These are phyloP conservation scores for Vararia minispora DNA, from an alignment of 768 basidiomycete species.

Conservation along the genomic window DNA sequence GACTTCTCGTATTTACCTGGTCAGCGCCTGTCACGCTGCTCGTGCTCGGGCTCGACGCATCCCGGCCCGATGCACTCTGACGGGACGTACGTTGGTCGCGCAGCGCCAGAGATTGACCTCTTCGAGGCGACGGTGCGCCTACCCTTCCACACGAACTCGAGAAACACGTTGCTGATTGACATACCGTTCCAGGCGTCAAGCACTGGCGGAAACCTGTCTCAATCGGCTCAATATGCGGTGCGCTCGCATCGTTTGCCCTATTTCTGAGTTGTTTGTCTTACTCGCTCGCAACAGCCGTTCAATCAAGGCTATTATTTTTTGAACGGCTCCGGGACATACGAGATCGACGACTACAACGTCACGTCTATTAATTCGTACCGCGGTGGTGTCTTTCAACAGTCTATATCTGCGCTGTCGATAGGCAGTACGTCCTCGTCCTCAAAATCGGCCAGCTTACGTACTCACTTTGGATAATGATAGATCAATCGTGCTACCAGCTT, in stretches of 20 bases:
- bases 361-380: slow-evolving; percentile 53
- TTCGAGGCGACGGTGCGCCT: slow-evolving; percentile 39
- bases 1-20: slow-evolving; percentile 79
- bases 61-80: slow-evolving; percentile 41
- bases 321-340: slow-evolving; percentile 44
- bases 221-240: slow-evolving; percentile 4
- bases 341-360: slow-evolving; percentile 40
- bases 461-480: too few relatives aligned
- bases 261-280: slow-evolving; percentile 9
- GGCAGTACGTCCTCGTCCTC: slow-evolving; percentile 46
- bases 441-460: too few relatives aligned
- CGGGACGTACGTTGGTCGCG: slow-evolving; percentile 48
- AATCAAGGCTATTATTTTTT: slow-evolving; percentile 43
- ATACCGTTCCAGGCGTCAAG: slow-evolving; percentile 48
- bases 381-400: slow-evolving; percentile 76
- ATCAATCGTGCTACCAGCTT: slow-evolving; percentile 70
- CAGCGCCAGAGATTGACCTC: slow-evolving; percentile 64
- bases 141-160: neutral
- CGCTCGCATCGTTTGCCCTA: slow-evolving; percentile 1
- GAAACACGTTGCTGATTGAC: slow-evolving; percentile 11
- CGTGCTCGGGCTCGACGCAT: slow-evolving; percentile 34
- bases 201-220: slow-evolving; percentile 2
- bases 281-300: slow-evolving; percentile 59
- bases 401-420: slow-evolving; percentile 58
- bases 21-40: slow-evolving; percentile 29